Conservation (phyloP, 1,139 yeast species). For the Kurtzmaniella natalensis region DNA sequence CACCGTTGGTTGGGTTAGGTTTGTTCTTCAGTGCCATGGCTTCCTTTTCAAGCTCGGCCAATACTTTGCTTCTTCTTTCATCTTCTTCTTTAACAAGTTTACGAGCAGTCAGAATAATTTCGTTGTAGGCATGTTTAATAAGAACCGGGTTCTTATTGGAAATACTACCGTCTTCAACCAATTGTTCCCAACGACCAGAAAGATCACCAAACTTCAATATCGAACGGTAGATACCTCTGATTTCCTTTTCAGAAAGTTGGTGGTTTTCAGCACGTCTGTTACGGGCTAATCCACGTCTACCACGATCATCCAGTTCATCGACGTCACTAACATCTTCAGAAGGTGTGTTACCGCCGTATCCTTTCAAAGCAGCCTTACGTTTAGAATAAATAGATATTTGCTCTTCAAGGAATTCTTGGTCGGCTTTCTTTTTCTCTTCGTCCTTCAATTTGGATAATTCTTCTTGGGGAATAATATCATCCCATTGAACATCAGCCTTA, state of each 20-base stretch:
- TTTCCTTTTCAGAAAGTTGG: slow-evolving; percentile 77
- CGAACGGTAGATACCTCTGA: slow-evolving; percentile 81
- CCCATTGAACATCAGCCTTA: slow-evolving; percentile 99
- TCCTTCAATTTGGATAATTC: slow-evolving; percentile 86
- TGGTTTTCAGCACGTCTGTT: slow-evolving; percentile 40
- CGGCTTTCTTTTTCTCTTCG: slow-evolving; percentile 81
- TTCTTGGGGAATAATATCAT: slow-evolving; percentile 95
- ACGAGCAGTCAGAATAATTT: slow-evolving; percentile 59
- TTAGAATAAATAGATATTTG: slow-evolving; percentile 85
- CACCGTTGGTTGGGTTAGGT: slow-evolving; percentile 25
- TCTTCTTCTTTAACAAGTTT: slow-evolving; percentile 66
- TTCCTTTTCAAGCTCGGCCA: slow-evolving; percentile 57
- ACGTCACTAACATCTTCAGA: slow-evolving; percentile 39
- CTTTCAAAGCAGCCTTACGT: slow-evolving; percentile 69
- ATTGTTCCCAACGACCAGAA: slow-evolving; percentile 75
- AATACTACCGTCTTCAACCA: slow-evolving; percentile 86
- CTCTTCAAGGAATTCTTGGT: slow-evolving; percentile 81
- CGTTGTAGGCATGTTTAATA: slow-evolving; percentile 71
- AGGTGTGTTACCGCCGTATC: slow-evolving; percentile 39
- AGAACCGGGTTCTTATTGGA: slow-evolving; percentile 84
- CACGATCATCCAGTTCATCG: slow-evolving; percentile 27
- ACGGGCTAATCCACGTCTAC: slow-evolving; percentile 23
- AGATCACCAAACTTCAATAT: slow-evolving; percentile 81
- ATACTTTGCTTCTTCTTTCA: slow-evolving; percentile 48
- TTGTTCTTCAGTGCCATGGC: slow-evolving; percentile 54